Base-by-base conservation (phyloP, 2,329 filamentous ascomycete genomes). In the Penicillium hordei region DNA sequence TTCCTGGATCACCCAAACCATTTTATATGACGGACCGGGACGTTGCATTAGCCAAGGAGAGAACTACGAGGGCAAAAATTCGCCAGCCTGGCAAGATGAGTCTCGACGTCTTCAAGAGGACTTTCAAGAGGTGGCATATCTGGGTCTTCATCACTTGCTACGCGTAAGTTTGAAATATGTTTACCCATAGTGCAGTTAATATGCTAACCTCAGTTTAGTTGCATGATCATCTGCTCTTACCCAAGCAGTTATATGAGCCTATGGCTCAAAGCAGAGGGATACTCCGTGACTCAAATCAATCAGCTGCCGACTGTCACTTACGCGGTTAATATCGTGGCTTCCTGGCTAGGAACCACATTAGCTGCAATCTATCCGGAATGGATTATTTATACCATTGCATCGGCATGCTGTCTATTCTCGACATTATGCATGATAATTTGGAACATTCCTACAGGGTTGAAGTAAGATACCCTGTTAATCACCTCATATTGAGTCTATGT, bases 301-400 rank as follows among this genome's bases (percentile, higher is more conserved):
- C 72, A 78, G 13, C 75, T 83, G 1, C 81, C 81, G 0, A 83
- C 81, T 0, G 79, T 76, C 9, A 76, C 75, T 0, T 77, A 80
- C 49, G 79, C 75, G n/a, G 77, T 83, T 40, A 77, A 74, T 0
- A 80, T 82, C 5, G 68, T 83, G 10, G 71, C 77, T 0, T 81
- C 80, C 0, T 78, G 81, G 68, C 65, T 83, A 0, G 80, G 80
- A 0, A 80, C 80, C 0, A 82, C 80, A 0, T 66, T 83, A 7
- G 81, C 80, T 8, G 76, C 79, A 48, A 80, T 82, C 1, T 82
- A 82, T 48, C 80, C 80, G 0, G 68, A 78, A 0, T 82, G 81
- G 81, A 65, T 72, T 2, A 77, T 82, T 5, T 82, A 80, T 60
- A 76, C 75, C 0, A 69, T 79, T 5, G 74, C 76, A 1, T 74